Percentiles rank a stretch among this genome's conserved stretches.
These are phyloP conservation scores for Ophiocordyceps australis DNA, from an alignment of 2,329 filamentous ascomycete genomes.

Conservation along the genomic window DNA sequence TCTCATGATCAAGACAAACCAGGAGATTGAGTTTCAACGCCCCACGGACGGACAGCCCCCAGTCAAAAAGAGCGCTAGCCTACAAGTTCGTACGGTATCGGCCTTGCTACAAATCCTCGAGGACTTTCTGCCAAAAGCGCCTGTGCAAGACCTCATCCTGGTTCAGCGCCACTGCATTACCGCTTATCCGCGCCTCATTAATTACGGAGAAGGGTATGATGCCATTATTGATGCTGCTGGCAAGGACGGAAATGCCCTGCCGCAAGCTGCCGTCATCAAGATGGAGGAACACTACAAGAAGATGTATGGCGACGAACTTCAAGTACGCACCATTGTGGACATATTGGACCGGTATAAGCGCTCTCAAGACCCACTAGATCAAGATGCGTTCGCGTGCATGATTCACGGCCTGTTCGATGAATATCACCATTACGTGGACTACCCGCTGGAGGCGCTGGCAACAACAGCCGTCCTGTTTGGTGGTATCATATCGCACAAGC, in stretches of 20 bases:
- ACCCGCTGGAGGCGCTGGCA: slow-evolving; percentile 86
- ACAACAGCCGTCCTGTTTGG: slow-evolving; percentile 95
- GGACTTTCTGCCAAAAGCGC: slow-evolving; percentile 41
- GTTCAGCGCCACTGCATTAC: slow-evolving; percentile 82
- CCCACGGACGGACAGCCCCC: slow-evolving; percentile 40
- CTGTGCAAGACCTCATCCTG: slow-evolving; percentile 51
- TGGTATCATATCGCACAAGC: slow-evolving; percentile 83
- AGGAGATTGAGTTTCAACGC: slow-evolving; percentile 60
- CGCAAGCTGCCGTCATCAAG: slow-evolving; percentile 61
- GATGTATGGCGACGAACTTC: slow-evolving; percentile 87
- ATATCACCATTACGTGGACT: slow-evolving; percentile 87
- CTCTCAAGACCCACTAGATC: slow-evolving; percentile 66
- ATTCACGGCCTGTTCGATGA: slow-evolving; percentile 96
- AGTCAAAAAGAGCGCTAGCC: slow-evolving; percentile 47
- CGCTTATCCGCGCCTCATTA: slow-evolving; percentile 84
- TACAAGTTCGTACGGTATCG: slow-evolving; percentile 74
- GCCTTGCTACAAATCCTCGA: slow-evolving; percentile 65
- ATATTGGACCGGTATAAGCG: slow-evolving; percentile 75
- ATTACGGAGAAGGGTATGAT: slow-evolving; percentile 85
- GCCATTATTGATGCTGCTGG: slow-evolving; percentile 80
- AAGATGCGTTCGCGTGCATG: slow-evolving; percentile 96
- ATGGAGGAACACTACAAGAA: slow-evolving; percentile 98
- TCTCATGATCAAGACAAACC: slow-evolving; percentile 64
- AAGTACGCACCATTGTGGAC: slow-evolving; percentile 71
- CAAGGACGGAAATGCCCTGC: slow-evolving; percentile 62